Conservation (phyloP, 768 basidiomycete species). For the Leccinum pellstonianum region DNA sequence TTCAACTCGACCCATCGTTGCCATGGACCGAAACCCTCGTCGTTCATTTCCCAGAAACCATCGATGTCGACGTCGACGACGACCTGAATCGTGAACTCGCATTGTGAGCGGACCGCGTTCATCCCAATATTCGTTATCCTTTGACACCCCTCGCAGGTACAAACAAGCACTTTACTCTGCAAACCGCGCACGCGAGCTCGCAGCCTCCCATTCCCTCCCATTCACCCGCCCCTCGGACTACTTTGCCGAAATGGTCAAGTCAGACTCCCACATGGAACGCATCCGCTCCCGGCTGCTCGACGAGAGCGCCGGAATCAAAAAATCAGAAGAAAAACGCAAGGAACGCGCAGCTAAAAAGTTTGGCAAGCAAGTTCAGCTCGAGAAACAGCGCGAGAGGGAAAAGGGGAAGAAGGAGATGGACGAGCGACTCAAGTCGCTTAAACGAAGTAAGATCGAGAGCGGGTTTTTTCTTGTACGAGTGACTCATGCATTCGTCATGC, state of each 20-base stretch:
- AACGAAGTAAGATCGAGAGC: constrained; percentile 61
- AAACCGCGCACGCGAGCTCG: constrained; percentile 72
- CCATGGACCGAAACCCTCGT: constrained; percentile 85
- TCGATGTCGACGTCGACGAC: constrained; percentile 77
- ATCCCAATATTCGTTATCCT: background rate
- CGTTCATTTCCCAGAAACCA: constrained; percentile 67
- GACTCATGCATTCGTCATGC: constrained; percentile 4
- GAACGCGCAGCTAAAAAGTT: constrained; percentile 97
- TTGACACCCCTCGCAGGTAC: constrained; percentile 57
- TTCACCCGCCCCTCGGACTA: constrained; percentile 93
- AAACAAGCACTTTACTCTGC: constrained; percentile 90
- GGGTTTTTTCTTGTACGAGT: background rate
- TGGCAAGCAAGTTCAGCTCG: constrained; percentile 95
- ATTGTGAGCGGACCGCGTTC: constrained; percentile 57
- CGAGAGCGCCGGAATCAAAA: constrained; percentile 85
- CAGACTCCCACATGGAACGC: constrained; percentile 96
- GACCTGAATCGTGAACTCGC: constrained; percentile 94
- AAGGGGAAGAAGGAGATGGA: constrained; percentile 89
- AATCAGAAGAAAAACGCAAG: constrained; percentile 85
- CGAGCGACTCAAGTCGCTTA: constrained; percentile 80
- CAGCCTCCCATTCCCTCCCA: constrained; percentile 73
- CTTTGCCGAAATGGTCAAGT: constrained; percentile 99
- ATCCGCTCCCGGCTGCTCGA: constrained; percentile 88
- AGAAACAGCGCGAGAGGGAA: constrained; percentile 90
- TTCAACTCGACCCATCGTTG: constrained; percentile 69